Conservation (phyloP, 139 green algal species). For the Edaphochlamys debaryana region DNA sequence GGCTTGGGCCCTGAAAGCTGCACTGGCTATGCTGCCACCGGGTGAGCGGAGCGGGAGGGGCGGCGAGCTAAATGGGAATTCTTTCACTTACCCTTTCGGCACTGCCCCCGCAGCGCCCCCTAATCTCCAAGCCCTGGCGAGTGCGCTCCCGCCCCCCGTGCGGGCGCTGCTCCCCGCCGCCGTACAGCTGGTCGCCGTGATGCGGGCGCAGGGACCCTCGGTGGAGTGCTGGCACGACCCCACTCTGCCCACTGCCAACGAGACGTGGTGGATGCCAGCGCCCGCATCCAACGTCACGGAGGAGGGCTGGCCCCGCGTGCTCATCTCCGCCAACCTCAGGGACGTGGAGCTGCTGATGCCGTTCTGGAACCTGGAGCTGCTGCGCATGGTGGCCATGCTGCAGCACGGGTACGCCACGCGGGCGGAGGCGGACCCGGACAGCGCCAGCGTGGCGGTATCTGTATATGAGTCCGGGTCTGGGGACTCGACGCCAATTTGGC, state of each 20-base stretch:
- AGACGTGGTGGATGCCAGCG: neutral
- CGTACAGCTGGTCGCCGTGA: neutral
- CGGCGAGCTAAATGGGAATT: too few species aligned
- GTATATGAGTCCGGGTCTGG: slow-evolving; percentile 14
- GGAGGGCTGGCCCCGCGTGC: neutral
- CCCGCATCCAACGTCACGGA: too few species aligned
- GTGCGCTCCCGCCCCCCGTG: too few species aligned
- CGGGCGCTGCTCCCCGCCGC: neutral
- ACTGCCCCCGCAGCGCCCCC: too few species aligned
- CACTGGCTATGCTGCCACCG: slow-evolving; percentile 20
- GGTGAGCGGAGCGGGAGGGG: too few species aligned
- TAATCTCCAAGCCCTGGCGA: too few species aligned
- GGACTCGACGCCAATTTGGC: slow-evolving; percentile 21
- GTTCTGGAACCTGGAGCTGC: slow-evolving; percentile 18
- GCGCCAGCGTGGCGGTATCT: slow-evolving; percentile 10
- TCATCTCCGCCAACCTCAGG: slow-evolving; percentile 2
- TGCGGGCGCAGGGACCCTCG: neutral
- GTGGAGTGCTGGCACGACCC: slow-evolving; percentile 5
- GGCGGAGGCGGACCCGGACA: too few species aligned
- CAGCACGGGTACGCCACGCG: neutral
- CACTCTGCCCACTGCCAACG: slow-evolving; percentile 1
- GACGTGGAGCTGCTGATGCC: slow-evolving; percentile 26
- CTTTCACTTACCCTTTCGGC: too few species aligned
- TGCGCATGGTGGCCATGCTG: neutral
- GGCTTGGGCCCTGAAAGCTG: neutral